Percentiles rank a stretch among this genome's conserved stretches.
Conservation (phyloP, 2,329 filamentous ascomycete species). For the Penicillium psychrosexuale region DNA sequence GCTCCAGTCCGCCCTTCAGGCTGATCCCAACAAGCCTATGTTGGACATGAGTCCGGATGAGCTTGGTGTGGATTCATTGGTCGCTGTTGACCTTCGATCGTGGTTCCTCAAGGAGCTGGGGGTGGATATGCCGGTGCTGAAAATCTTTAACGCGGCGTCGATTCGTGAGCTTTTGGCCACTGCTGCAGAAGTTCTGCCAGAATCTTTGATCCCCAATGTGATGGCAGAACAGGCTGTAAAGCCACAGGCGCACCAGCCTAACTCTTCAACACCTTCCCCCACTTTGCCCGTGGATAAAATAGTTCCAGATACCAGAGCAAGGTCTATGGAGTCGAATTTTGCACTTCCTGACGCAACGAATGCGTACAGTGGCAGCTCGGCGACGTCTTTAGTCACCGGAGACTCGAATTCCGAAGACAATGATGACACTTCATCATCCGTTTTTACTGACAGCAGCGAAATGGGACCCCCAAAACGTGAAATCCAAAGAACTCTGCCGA, state of each 20-base stretch:
- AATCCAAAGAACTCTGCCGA: conserved; percentile 14
- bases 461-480: not conserved
- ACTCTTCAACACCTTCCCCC: not conserved
- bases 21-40: conserved; percentile 14
- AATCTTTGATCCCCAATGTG: conserved; percentile 12
- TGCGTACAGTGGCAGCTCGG: conserved; percentile 10
- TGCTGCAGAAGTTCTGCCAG: conserved; percentile 10
- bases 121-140: conserved; percentile 25
- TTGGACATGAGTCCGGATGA: conserved; percentile 19
- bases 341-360: conserved; percentile 1
- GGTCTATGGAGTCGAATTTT: conserved; percentile 1
- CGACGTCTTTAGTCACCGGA: conserved; percentile 4
- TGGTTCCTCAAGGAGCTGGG: conserved; percentile 26
- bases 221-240: not conserved
- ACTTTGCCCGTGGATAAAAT: not conserved
- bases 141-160: conserved; percentile 24
- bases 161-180: conserved; percentile 17
- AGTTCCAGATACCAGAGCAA: not conserved
- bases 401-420: conserved; percentile 17
- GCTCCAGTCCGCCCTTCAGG: conserved; percentile 18
- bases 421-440: conserved; percentile 11
- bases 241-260: not conserved
- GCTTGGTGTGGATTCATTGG: conserved; percentile 26
- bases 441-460: conserved; percentile 5
- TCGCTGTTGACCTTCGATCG: conserved; percentile 27